Percentiles rank a stretch among this genome's conserved stretches.
Conservation (phyloP, 441 rosid genomes). For the Heliophila coronopifolia region DNA sequence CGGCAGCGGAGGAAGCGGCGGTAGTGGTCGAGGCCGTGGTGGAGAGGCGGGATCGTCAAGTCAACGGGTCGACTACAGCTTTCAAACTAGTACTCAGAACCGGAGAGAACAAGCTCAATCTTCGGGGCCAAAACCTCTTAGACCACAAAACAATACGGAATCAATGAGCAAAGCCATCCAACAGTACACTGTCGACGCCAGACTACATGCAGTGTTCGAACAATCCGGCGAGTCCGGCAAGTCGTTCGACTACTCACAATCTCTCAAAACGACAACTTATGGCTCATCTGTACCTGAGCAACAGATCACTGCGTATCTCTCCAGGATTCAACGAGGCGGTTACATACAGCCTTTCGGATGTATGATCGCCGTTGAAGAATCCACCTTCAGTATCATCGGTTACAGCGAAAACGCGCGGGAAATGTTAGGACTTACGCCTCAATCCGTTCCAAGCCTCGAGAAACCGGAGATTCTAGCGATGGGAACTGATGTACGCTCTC, state of each 20-base stretch:
- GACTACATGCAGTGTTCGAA: slow-evolving; percentile 86
- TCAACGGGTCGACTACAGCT: neutral
- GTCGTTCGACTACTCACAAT: slow-evolving; percentile 82
- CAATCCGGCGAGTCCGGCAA: slow-evolving; percentile 83
- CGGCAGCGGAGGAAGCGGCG: neutral
- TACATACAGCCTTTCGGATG: slow-evolving; percentile 87
- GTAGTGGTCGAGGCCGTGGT: neutral
- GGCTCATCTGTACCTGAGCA: slow-evolving; percentile 56
- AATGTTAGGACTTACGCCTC: slow-evolving; percentile 66
- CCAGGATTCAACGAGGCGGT: slow-evolving; percentile 84
- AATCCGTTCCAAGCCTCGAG: slow-evolving; percentile 75
- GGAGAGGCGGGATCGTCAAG: slow-evolving; percentile 4
- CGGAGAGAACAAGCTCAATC: slow-evolving; percentile 35
- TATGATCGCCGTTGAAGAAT: slow-evolving; percentile 71
- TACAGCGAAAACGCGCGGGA: slow-evolving; percentile 83
- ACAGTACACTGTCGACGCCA: slow-evolving; percentile 95
- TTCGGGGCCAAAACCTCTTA: slow-evolving; percentile 42
- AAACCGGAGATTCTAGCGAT: slow-evolving; percentile 51
- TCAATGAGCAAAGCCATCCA: slow-evolving; percentile 92
- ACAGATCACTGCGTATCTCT: slow-evolving; percentile 72
- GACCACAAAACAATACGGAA: too few relatives aligned
- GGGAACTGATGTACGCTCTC: slow-evolving; percentile 66
- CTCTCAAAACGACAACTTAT: slow-evolving; percentile 53
- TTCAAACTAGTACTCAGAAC: neutral
- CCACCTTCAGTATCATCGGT: slow-evolving; percentile 51